phyloP scores from a whole-genome alignment of 148 eudicot genomes.

The Bassia scoparia region DNA sequence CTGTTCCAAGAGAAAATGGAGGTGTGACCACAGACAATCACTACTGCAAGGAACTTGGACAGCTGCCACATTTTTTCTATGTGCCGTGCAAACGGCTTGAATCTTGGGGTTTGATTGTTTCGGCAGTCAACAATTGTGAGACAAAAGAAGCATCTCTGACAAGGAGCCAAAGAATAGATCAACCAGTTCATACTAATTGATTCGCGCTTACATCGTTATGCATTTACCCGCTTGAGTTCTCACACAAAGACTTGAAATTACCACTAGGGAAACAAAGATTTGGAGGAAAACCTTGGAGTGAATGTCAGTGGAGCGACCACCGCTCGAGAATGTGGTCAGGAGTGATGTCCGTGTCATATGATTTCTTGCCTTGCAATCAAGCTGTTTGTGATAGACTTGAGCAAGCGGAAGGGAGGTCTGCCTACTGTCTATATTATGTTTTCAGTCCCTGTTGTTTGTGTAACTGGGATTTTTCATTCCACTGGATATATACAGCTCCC shows the following conservation, averaged over 20 bases:
- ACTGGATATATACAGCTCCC: neutral
- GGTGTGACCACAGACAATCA: constrained; percentile 72
- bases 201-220: constrained; percentile 80
- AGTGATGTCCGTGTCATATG: constrained; percentile 69
- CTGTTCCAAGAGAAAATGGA: constrained; percentile 64
- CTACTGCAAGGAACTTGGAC: constrained; percentile 71
- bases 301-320: constrained; percentile 36
- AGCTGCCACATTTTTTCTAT: constrained; percentile 65
- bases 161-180: constrained; percentile 44
- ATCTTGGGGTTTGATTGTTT: constrained; percentile 70
- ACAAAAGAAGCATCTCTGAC: constrained; percentile 52
- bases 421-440: constrained; percentile 11
- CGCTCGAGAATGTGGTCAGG: constrained; percentile 42
- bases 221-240: constrained; percentile 68
- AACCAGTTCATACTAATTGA: constrained; percentile 70
- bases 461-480: constrained; percentile 4
- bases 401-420: constrained; percentile 81
- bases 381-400: constrained; percentile 88
- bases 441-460: constrained; percentile 1
- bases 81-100: constrained; percentile 72
- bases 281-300: constrained; percentile 39
- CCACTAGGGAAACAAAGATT: constrained; percentile 45
- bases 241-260: constrained; percentile 91
- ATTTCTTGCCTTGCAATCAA: constrained; percentile 70
- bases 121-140: constrained; percentile 76